phyloP scores from a whole-genome alignment of 2,329 filamentous ascomycete genomes.

The Lachnellula subtilissima region DNA sequence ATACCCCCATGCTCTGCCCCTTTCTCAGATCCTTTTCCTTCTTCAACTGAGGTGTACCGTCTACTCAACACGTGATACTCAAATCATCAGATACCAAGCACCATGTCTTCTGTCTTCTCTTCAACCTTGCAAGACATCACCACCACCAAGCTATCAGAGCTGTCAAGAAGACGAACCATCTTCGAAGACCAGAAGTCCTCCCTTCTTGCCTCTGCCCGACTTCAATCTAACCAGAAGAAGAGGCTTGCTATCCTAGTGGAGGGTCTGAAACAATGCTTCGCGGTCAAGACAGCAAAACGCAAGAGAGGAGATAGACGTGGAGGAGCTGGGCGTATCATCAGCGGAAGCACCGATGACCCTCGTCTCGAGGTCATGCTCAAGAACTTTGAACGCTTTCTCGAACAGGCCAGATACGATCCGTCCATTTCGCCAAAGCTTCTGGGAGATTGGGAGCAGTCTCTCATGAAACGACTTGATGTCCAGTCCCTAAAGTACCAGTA shows the following conservation, averaged over 20 bases:
- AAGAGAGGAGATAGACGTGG: constrained; percentile 11
- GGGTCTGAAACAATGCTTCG: constrained; percentile 29
- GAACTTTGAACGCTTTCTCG: constrained; percentile 47
- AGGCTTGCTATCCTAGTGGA: constrained; percentile 32
- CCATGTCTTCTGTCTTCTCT: constrained; percentile 40
- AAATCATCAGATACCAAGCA: background rate
- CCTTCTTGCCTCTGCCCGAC: constrained; percentile 32
- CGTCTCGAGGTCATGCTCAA: constrained; percentile 23
- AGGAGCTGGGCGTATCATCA: constrained; percentile 12
- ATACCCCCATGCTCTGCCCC: background rate
- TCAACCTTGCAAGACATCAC: constrained; percentile 52
- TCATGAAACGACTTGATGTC: constrained; percentile 44
- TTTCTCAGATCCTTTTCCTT: background rate
- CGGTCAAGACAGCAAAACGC: constrained; percentile 18
- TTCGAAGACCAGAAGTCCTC: constrained; percentile 44
- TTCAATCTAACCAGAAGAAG: constrained; percentile 32
- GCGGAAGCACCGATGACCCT: constrained; percentile 13
- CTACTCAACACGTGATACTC: background rate
- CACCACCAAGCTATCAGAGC: constrained; percentile 51
- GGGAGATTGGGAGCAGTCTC: constrained; percentile 40
- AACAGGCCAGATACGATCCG: constrained; percentile 49
- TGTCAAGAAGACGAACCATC: constrained; percentile 45
- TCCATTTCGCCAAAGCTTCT: constrained; percentile 46
- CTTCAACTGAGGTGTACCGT: background rate
- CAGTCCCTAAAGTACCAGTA: constrained; percentile 51